Evolutionary conservation across 495 filamentous ascomycete genomes (phyloP).

Genomic region (Annulohypoxylon stygium): DNA sequence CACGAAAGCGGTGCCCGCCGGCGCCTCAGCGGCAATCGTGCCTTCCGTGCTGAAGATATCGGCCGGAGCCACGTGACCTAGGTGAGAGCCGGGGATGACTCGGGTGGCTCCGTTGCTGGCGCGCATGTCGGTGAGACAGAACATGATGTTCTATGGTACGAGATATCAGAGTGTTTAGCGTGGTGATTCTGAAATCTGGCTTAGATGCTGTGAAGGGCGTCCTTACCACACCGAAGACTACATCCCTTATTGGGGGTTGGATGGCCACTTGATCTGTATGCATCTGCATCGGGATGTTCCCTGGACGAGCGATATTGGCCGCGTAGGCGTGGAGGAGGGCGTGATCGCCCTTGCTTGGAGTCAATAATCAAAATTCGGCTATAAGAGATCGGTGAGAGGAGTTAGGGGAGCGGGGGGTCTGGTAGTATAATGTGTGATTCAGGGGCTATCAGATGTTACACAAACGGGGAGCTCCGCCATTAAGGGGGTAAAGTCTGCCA

Average conservation of each 20-base stretch:
- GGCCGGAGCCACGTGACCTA: slow-evolving; percentile 14
- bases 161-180: neutral
- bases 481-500: too few relatives aligned
- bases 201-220: neutral
- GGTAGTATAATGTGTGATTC: neutral
- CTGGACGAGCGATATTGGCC: slow-evolving; percentile 27
- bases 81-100: slow-evolving; percentile 11
- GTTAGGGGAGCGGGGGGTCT: neutral
- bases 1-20: slow-evolving; percentile 4
- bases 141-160: slow-evolving; percentile 15
- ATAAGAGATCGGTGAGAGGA: neutral
- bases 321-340: slow-evolving; percentile 21
- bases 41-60: slow-evolving; percentile 14
- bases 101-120: slow-evolving; percentile 7
- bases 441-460: neutral
- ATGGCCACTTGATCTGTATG: slow-evolving; percentile 28
- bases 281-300: slow-evolving; percentile 20
- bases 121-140: neutral
- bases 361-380: neutral
- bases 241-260: slow-evolving; percentile 16
- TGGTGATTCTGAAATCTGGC: neutral
- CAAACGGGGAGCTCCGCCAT: neutral
- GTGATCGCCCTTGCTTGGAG: slow-evolving; percentile 9
- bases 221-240: slow-evolving; percentile 15
- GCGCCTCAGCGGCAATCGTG: slow-evolving; percentile 11